Conservation (phyloP, 2,329 filamentous ascomycete species). For the Claviceps sp. region DNA sequence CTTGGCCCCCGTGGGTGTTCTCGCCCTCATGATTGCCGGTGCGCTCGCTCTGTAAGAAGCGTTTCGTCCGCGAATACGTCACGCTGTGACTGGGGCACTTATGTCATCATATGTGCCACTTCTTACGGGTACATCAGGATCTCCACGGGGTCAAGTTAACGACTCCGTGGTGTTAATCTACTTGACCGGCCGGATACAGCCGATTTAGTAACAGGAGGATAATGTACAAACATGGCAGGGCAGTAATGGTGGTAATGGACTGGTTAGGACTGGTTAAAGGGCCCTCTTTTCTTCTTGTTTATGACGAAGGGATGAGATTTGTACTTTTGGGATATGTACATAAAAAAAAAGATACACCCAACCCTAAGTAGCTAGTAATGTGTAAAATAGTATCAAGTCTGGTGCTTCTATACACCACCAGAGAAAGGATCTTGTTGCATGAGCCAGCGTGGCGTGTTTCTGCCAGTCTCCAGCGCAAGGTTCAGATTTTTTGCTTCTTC, state of each 20-base stretch:
- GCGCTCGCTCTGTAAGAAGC: conserved; percentile 23
- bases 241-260: background rate
- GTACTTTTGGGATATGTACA: background rate
- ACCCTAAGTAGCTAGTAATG: conserved; percentile 7
- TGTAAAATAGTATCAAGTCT: conserved; percentile 11
- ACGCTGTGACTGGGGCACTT: background rate
- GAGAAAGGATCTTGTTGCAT: background rate
- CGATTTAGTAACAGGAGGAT: background rate
- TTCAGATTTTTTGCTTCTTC: no score
- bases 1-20: conserved; percentile 17
- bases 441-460: background rate
- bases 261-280: conserved; percentile 7
- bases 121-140: no score
- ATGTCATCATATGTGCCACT: background rate
- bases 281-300: background rate
- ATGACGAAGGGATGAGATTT: conserved; percentile 5
- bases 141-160: no score
- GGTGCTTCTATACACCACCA: background rate
- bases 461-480: background rate
- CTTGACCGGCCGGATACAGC: no score
- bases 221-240: background rate
- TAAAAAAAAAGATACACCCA: conserved; percentile 1
- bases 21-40: conserved; percentile 19
- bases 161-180: no score
- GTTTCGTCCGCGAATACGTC: background rate